Conservation (phyloP, 2,329 filamentous ascomycete genomes). For the Pseudogymnoascus sp. region DNA sequence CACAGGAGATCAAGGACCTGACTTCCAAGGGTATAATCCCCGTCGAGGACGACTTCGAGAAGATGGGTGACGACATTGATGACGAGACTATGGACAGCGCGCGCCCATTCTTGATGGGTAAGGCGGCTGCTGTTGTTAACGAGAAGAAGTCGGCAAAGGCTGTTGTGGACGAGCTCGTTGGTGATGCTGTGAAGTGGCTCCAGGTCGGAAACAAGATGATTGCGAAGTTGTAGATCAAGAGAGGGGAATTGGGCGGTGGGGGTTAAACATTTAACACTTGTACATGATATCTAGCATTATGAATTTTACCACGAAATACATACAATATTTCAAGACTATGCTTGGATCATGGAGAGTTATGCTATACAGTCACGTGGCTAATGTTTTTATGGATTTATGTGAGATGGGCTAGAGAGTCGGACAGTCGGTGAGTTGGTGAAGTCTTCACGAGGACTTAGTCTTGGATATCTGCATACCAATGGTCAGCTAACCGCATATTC, state of each 20-base stretch:
- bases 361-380: background rate
- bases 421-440: background rate
- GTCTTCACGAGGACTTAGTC: background rate
- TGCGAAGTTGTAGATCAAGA: slow-evolving; percentile 52
- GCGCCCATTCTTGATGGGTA: slow-evolving; percentile 89
- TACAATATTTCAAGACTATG: background rate
- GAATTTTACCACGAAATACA: slow-evolving; percentile 2
- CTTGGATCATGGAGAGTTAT: background rate
- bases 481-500: background rate
- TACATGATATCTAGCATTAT: slow-evolving; percentile 7
- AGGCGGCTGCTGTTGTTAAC: slow-evolving; percentile 87
- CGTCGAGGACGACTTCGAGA: slow-evolving; percentile 90
- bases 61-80: slow-evolving; percentile 62
- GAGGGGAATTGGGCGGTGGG: background rate
- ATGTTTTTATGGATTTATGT: background rate
- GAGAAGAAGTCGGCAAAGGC: slow-evolving; percentile 86
- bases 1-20: slow-evolving; percentile 83
- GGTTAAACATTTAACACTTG: background rate
- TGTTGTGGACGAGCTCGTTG: slow-evolving; percentile 90
- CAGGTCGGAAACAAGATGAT: slow-evolving; percentile 59
- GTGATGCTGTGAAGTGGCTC: slow-evolving; percentile 65
- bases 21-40: slow-evolving; percentile 84
- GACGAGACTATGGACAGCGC: slow-evolving; percentile 90
- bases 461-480: background rate
- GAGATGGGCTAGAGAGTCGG: background rate